These are phyloP conservation scores for Salvia splendens DNA, from an alignment of 257 asterid genomes.

Conservation along the genomic window DNA sequence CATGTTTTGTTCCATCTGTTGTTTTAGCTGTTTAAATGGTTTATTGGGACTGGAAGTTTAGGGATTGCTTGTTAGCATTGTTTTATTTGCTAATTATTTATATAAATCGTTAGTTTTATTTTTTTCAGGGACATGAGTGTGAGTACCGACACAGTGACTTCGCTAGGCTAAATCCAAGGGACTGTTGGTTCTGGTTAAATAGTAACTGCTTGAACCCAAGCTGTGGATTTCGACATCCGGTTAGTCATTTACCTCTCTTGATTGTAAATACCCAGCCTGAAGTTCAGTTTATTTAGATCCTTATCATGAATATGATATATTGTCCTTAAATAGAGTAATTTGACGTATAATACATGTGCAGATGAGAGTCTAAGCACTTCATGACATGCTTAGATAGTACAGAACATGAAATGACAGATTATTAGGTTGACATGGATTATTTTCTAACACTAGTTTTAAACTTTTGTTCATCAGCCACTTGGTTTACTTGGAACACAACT, in stretches of 20 bases:
- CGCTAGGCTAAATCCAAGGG: constrained; percentile 59
- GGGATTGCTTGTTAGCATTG: neutral
- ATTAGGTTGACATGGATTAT: neutral
- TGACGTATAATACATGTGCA: neutral
- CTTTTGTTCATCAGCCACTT: constrained; percentile 49
- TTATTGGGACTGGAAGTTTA: neutral
- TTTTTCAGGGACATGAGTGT: constrained; percentile 54
- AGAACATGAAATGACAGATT: neutral
- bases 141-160: constrained; percentile 65
- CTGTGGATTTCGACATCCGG: constrained; percentile 64
- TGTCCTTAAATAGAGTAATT: neutral
- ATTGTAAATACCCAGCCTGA: constrained; percentile 4
- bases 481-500: constrained; percentile 46
- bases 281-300: constrained; percentile 6
- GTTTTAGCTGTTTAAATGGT: neutral
- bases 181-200: constrained; percentile 61
- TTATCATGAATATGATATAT: neutral
- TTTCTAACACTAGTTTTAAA: constrained; percentile 1
- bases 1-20: neutral
- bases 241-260: constrained; percentile 33
- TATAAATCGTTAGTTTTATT: neutral
- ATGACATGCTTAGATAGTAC: neutral
- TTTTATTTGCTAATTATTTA: neutral
- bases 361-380: neutral
- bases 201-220: constrained; percentile 57